Evolutionary conservation across 495 filamentous ascomycete species (phyloP), one percentile per base, ranked within the genome.

Genomic region (Beverwykella pulmonaria): DNA sequence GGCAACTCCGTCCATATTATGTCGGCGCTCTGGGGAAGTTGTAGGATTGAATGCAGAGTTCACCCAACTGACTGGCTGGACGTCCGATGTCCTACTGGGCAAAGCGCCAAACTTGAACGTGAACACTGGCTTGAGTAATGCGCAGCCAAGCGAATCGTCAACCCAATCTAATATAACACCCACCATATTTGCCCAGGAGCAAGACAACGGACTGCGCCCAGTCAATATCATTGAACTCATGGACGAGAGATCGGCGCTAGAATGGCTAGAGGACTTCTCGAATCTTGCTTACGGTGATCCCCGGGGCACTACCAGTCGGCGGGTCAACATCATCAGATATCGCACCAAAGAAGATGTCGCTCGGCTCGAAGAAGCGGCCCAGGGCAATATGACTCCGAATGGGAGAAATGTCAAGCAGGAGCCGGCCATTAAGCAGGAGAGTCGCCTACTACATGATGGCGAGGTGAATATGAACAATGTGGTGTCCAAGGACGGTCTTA

Each of bases 201-300:
- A 47, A 2, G 55, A 70, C 19, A 54, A 19, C 29, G 54, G 83
- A 14, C 83, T 82, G 1, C 88, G 91, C 59, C 89, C 92, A 0
- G 92, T 96, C 0, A 96, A 94, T 71, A 80, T 97, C 52, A 91
- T 92, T 1, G 95, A 98, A 71, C 80, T 98, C 23, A 82, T 98
- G 58, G 94, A 98, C 71, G 92, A 97, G 65, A 91, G 96, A 61
- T 92, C 89, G 68, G 92, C 94, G 7, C 87, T 96, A 22, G 86
- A 93, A 71, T 98, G 97, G 78, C 97, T 96, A 78, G 93, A 98
- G 63, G 93, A 98, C 74, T 98, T 96, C 78, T 88, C 93, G 8
- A 86, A 89, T 59, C 78, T 97, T 5, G 93, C 94, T 4, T 98
- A 96, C 76, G 90, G 87, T 9, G 92, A 97, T 72, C 92, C 90